Conservation (phyloP, 257 asterid genomes). For the Penstemon newberryi region DNA sequence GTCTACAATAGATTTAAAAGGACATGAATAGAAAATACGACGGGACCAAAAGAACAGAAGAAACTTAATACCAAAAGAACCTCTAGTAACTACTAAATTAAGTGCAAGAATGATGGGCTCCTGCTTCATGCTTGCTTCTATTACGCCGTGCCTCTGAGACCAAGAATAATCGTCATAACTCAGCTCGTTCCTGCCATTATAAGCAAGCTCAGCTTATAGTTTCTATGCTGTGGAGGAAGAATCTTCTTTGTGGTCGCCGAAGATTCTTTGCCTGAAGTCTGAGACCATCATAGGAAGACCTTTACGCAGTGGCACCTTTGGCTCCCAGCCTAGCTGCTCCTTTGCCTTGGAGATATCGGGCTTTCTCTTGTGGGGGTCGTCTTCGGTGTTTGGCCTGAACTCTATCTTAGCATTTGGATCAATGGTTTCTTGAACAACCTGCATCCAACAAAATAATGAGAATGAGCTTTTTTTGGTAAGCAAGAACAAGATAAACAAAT, state of each 20-base stretch:
- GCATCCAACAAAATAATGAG: conserved; percentile 14
- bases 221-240: conserved; percentile 27
- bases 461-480: background rate
- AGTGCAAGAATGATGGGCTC: conserved; percentile 27
- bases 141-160: conserved; percentile 16
- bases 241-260: conserved; percentile 73
- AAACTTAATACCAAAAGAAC: conserved; percentile 22
- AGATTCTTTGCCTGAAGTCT: conserved; percentile 87
- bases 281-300: conserved; percentile 95
- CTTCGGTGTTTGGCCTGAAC: conserved; percentile 89
- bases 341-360: conserved; percentile 91
- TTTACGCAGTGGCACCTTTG: conserved; percentile 73
- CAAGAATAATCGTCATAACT: conserved; percentile 14
- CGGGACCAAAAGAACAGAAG: background rate
- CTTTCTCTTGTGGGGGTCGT: conserved; percentile 96
- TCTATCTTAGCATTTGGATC: conserved; percentile 87
- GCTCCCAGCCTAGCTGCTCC: conserved; percentile 91
- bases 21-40: background rate
- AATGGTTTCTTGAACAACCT: conserved; percentile 95
- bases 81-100: conserved; percentile 31
- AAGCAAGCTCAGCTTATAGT: background rate
- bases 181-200: background rate
- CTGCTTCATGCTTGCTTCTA: conserved; percentile 27
- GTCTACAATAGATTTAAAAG: conserved; percentile 11
- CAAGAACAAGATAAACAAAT: background rate